Percentiles rank a stretch among this genome's conserved stretches.
Conservation (phyloP, 306 rosid genomes). For the Vicia villosa region DNA sequence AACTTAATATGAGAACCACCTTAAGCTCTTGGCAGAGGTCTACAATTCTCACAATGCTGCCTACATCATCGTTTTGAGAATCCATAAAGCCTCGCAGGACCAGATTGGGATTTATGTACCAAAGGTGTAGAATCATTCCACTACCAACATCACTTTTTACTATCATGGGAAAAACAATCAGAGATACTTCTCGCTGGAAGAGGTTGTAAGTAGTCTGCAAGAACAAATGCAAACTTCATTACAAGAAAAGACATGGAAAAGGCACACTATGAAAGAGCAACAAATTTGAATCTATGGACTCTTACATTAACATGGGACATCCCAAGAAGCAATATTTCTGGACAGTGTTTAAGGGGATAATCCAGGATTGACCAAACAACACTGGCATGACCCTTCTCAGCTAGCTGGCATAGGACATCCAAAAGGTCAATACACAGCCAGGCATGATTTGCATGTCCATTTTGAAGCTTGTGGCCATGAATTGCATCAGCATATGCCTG, state of each 20-base stretch:
- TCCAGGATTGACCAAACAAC: conserved; percentile 77
- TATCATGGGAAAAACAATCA: conserved; percentile 65
- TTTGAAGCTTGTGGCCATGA: conserved; percentile 75
- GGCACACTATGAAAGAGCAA: conserved; percentile 5
- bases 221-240: conserved; percentile 34
- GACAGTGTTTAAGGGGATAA: conserved; percentile 84
- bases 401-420: conserved; percentile 78
- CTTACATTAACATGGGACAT: conserved; percentile 77
- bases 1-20: conserved; percentile 50
- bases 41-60: conserved; percentile 57
- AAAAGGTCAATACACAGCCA: conserved; percentile 89
- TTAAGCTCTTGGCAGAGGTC: conserved; percentile 87
- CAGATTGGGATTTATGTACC: conserved; percentile 76
- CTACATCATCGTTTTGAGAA: conserved; percentile 65
- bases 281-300: conserved; percentile 7
- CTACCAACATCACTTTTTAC: conserved; percentile 56
- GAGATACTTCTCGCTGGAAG: conserved; percentile 79
- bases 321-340: conserved; percentile 94
- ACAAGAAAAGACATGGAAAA: conserved; percentile 11
- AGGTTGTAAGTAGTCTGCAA: conserved; percentile 92
- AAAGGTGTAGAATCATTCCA: conserved; percentile 75
- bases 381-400: conserved; percentile 94
- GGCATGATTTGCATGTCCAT: conserved; percentile 85
- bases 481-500: conserved; percentile 78
- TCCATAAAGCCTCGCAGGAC: conserved; percentile 81